These are phyloP conservation scores for Orbilia blumenaviensis DNA, from an alignment of 2,329 filamentous ascomycete genomes.

Conservation along the genomic window DNA sequence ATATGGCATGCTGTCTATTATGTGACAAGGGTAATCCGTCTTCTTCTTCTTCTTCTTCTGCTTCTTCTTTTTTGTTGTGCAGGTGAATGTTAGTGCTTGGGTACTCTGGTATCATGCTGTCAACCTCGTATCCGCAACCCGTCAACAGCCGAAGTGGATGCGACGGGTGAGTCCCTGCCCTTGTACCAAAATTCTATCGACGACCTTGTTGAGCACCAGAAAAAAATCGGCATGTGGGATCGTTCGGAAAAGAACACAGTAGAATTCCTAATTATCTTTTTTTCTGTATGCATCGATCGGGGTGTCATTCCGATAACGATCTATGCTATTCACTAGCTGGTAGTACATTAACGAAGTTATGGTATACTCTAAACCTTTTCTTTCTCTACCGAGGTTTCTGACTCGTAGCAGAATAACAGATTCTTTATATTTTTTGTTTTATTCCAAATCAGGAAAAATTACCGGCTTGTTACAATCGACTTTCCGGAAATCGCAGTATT, in stretches of 20 bases:
- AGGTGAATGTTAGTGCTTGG: background rate
- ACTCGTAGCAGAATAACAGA: no score
- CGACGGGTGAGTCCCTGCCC: background rate
- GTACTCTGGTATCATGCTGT: background rate
- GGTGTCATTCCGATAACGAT: background rate
- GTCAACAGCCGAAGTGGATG: background rate
- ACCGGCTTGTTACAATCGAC: constrained; percentile 30
- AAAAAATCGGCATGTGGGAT: no score
- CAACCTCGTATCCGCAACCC: constrained; percentile 14
- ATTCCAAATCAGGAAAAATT: constrained; percentile 15
- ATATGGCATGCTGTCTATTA: no score
- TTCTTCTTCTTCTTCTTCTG: no score
- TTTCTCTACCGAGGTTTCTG: no score
- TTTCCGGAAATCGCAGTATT: constrained; percentile 51
- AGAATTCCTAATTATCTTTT: background rate
- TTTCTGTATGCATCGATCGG: background rate
- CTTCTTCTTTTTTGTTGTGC: background rate
- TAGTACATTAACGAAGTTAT: no score
- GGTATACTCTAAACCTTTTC: no score
- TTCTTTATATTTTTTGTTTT: background rate
- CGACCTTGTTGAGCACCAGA: no score
- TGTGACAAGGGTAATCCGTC: no score
- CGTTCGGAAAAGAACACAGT: background rate
- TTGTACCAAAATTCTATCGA: no score
- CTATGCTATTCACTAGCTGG: background rate